Conservation (phyloP, 257 asterid species). For the Linaria vulgaris region DNA sequence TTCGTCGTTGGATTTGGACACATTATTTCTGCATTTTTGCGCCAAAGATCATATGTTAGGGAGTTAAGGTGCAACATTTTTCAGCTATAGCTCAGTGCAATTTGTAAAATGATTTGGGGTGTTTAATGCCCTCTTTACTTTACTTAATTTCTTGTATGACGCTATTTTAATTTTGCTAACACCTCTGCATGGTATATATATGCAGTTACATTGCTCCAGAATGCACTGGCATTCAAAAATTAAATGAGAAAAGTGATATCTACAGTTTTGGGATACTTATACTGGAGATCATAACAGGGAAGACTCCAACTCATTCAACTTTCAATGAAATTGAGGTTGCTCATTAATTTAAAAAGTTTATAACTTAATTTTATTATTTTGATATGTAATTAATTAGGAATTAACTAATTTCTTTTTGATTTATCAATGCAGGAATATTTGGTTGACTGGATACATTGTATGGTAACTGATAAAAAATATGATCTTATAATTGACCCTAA, state of each 20-base stretch:
- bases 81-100: too few relatives aligned
- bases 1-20: too few relatives aligned
- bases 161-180: too few relatives aligned
- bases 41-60: too few relatives aligned
- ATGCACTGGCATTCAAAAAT: constrained; percentile 7
- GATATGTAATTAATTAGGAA: too few relatives aligned
- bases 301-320: constrained; percentile 26
- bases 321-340: constrained; percentile 45
- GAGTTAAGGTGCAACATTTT: too few relatives aligned
- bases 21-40: too few relatives aligned
- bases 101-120: too few relatives aligned
- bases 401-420: not conserved
- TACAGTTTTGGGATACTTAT: constrained; percentile 59
- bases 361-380: not conserved
- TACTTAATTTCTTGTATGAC: too few relatives aligned
- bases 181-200: not conserved
- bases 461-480: constrained; percentile 31
- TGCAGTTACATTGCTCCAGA: constrained; percentile 50
- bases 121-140: too few relatives aligned
- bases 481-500: constrained; percentile 45
- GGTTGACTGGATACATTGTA: constrained; percentile 50
- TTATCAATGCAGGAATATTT: constrained; percentile 52
- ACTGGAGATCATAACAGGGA: constrained; percentile 65
- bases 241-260: constrained; percentile 47
- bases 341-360: not conserved